Base-by-base conservation (phyloP, 2,329 filamentous ascomycete species). In the Fusarium musae region DNA sequence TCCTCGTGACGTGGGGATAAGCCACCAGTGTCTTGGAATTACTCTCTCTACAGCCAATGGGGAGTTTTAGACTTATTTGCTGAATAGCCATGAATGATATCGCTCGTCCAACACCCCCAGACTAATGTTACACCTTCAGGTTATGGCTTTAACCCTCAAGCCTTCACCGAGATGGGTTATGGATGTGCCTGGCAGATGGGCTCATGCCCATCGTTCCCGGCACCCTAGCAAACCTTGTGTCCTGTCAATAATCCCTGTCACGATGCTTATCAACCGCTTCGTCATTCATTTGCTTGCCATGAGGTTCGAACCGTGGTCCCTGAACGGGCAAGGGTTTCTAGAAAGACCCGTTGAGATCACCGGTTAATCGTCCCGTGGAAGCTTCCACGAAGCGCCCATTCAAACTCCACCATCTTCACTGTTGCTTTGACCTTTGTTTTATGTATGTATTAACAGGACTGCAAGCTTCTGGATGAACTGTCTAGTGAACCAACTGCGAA, bases 121-220 rank as follows among this genome's bases (percentile, higher is more conserved):
- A 60, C 70, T 70, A 73, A 74, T 44, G 71, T 73, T 71, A 73
- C 70, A 70, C 36, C 44, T 74, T 74, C 71, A 73, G 71, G 71
- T 71, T 34, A 52, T 50, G 57, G 59, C 49, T 47, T 57, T 59
- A 47, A 39, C 64, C 44, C 43, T 71, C 46, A 56, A 44, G 37
- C 64, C 49, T 46, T 74, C 54, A 61, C 62, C 56, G 54, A 74
- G 52, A 66, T 39, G 28, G 59, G 39, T 17, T 39, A 39, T 53
- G 59, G 34, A 52, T 46, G 63, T 68, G 30, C 59, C 69, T 69
- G 54, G 64, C 57, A 68, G 40, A 54, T 63, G 47, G 54, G 62
- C 68, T 72, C 44, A 63, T 52, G 58, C 66, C 49, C 44, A 59
- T 64, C 56, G 46, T 59, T 67, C 47, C 70, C 67, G 46, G 26